Conservation (phyloP, 768 basidiomycete genomes). For the Suillus spraguei region DNA sequence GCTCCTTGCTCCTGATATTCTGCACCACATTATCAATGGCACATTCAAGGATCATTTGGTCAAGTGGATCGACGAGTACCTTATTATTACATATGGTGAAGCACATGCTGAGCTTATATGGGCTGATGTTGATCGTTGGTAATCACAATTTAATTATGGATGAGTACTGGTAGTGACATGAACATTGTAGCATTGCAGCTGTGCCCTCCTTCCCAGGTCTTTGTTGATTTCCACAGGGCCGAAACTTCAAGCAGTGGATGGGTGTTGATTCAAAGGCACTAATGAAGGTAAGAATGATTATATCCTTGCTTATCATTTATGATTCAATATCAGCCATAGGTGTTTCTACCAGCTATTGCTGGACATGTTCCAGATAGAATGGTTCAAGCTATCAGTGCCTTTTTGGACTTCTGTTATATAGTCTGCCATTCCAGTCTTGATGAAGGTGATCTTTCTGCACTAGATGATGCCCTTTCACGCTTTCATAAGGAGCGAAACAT, state of each 20-base stretch:
- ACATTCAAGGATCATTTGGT: conserved; percentile 46
- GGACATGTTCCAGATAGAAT: conserved; percentile 34
- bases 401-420: conserved; percentile 36
- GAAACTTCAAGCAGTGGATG: conserved; percentile 39
- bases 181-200: too few relatives aligned
- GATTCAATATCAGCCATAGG: conserved; percentile 22
- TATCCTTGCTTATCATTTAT: not conserved
- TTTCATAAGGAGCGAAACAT: conserved; percentile 13
- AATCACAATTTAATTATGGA: conserved; percentile 23
- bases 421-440: conserved; percentile 7
- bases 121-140: conserved; percentile 27
- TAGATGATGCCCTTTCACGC: conserved; percentile 8
- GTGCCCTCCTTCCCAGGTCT: conserved; percentile 33
- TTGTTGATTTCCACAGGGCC: conserved; percentile 32
- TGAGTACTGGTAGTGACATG: too few relatives aligned
- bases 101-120: conserved; percentile 29
- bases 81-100: conserved; percentile 23
- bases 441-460: conserved; percentile 15
- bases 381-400: conserved; percentile 24
- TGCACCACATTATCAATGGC: conserved; percentile 45
- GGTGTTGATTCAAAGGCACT: conserved; percentile 40
- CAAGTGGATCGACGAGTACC: conserved; percentile 36
- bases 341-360: conserved; percentile 33
- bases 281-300: conserved; percentile 24
- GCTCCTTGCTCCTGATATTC: conserved; percentile 11